phyloP scores from a whole-genome alignment of 2,329 filamentous ascomycete species.

The Paecilomyces fulvus region DNA sequence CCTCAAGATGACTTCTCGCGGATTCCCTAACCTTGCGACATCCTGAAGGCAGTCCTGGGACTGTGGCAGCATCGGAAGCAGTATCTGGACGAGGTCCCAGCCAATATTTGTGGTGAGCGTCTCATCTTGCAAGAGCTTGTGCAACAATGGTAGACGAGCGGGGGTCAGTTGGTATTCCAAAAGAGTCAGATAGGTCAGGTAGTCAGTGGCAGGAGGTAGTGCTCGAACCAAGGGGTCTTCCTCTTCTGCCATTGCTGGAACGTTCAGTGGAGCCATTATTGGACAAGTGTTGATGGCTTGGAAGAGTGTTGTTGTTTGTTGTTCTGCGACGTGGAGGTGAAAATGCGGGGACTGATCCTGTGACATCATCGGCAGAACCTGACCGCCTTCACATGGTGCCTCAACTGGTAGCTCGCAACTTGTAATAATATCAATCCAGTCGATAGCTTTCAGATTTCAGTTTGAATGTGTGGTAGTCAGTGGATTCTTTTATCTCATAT shows the following conservation, averaged over 20 bases:
- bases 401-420: background rate
- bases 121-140: constrained; percentile 52
- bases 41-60: constrained; percentile 53
- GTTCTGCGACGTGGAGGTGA: background rate
- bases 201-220: constrained; percentile 54
- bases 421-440: background rate
- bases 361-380: constrained; percentile 8
- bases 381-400: background rate
- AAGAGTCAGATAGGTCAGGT: constrained; percentile 58
- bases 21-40: constrained; percentile 54
- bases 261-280: background rate
- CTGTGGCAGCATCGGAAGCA: constrained; percentile 51
- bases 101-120: constrained; percentile 55
- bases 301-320: background rate
- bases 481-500: too few species aligned
- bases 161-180: constrained; percentile 56
- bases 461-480: too few species aligned
- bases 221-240: constrained; percentile 48
- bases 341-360: background rate
- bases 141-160: constrained; percentile 49
- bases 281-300: background rate
- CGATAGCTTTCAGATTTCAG: too few species aligned
- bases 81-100: constrained; percentile 56
- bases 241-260: constrained; percentile 17
- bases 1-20: constrained; percentile 55